phyloP scores from a whole-genome alignment of 192 early-diverging fungal species.

The Paraglomus occultum region DNA sequence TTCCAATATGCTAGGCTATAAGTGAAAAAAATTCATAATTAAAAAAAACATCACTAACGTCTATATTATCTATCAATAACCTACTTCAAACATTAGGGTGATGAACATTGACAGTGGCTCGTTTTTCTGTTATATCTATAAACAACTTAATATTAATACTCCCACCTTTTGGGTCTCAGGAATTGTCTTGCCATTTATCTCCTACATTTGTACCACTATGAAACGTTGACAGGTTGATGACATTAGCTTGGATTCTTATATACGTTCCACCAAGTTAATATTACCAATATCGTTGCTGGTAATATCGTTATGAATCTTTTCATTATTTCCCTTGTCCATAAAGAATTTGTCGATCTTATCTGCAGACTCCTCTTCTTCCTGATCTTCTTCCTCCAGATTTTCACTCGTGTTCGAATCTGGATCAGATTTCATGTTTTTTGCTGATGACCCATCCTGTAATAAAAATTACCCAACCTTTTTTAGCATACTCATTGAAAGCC shows the following conservation, averaged over 20 bases:
- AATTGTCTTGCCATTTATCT: not conserved
- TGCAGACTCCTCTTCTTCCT: constrained; percentile 13
- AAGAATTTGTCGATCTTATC: constrained; percentile 24
- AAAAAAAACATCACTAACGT: no score
- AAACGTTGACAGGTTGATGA: not conserved
- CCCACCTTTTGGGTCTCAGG: no score
- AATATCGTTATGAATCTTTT: constrained; percentile 14
- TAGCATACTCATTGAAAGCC: constrained; percentile 20
- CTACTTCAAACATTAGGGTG: no score
- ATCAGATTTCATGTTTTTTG: not conserved
- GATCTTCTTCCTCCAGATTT: no score
- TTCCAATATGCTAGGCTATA: constrained; percentile 18
- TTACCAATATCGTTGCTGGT: constrained; percentile 22
- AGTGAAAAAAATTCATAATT: no score
- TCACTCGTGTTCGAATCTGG: no score
- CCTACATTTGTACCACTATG: constrained; percentile 28
- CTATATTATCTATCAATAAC: no score
- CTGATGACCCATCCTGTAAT: constrained; percentile 16
- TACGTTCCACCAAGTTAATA: constrained; percentile 16
- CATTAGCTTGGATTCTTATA: constrained; percentile 19
- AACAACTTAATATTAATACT: no score
- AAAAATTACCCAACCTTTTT: constrained; percentile 23
- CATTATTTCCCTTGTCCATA: constrained; percentile 23
- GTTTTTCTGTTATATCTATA: no score
- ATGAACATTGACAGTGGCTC: no score